These are phyloP conservation scores for Lachancea thermotolerans DNA, from an alignment of 805 yeast genomes.

Conservation along the genomic window DNA sequence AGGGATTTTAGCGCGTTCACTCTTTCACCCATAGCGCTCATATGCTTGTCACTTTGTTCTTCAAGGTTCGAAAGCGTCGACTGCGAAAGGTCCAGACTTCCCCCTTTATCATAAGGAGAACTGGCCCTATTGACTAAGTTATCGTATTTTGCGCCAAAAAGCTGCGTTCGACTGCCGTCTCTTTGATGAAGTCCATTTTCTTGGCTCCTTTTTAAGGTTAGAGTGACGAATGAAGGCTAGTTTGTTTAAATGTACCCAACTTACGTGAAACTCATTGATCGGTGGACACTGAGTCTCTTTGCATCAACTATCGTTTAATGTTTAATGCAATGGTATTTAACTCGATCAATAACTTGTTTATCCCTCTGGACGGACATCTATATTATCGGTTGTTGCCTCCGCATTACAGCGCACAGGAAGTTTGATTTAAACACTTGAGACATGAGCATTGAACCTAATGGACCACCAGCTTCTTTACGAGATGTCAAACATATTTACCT, in stretches of 20 bases:
- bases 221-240: not conserved
- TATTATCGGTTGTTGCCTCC: too few relatives aligned
- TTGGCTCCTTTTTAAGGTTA: constrained; percentile 9
- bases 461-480: constrained; percentile 32
- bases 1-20: constrained; percentile 49
- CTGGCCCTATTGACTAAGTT: constrained; percentile 15
- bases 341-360: too few relatives aligned
- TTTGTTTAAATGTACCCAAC: not conserved
- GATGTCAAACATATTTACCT: constrained; percentile 71
- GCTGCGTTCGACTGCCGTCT: constrained; percentile 26
- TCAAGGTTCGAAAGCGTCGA: constrained; percentile 53
- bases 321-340: too few relatives aligned
- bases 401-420: too few relatives aligned
- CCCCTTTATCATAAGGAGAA: constrained; percentile 38
- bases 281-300: not conserved
- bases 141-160: constrained; percentile 20
- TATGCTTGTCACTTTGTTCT: constrained; percentile 57
- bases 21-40: constrained; percentile 47
- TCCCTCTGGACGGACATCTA: too few relatives aligned
- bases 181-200: constrained; percentile 22
- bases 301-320: too few relatives aligned
- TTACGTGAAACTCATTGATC: not conserved
- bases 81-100: constrained; percentile 41
- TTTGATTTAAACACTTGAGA: too few relatives aligned
- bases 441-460: constrained; percentile 1